A percentile compares a stretch with the other conserved stretches of the same genome.
phyloP scores from a whole-genome alignment of 2,329 filamentous ascomycete species.

The Stagonosporopsis rhizophila region DNA sequence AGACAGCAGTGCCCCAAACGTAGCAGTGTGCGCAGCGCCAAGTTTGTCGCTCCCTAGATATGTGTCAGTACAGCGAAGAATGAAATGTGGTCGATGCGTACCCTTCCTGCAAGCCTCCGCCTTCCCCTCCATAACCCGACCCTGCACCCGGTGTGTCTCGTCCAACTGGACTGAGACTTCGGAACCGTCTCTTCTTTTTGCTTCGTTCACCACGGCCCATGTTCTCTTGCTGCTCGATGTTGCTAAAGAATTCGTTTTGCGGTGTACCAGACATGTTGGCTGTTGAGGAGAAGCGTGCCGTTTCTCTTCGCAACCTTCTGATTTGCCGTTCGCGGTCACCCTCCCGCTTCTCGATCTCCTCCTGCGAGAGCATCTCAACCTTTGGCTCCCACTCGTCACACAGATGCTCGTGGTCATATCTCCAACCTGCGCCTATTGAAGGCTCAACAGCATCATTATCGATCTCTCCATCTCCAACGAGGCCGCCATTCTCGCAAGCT shows the following conservation, averaged over 20 bases:
- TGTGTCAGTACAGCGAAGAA: slow-evolving; percentile 21
- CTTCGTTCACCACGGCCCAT: slow-evolving; percentile 92
- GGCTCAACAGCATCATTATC: slow-evolving; percentile 84
- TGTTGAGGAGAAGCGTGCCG: slow-evolving; percentile 87
- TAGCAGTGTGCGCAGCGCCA: slow-evolving; percentile 92
- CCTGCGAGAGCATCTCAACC: slow-evolving; percentile 74
- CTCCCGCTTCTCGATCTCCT: slow-evolving; percentile 97
- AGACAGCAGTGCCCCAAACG: slow-evolving; percentile 88
- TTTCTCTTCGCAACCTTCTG: slow-evolving; percentile 84
- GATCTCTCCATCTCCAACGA: slow-evolving; percentile 78
- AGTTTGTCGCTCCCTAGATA: slow-evolving; percentile 70
- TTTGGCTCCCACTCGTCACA: slow-evolving; percentile 63
- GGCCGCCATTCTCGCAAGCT: slow-evolving; percentile 86
- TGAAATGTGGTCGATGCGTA: slow-evolving; percentile 30
- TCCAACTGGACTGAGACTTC: slow-evolving; percentile 83
- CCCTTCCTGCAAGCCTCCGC: slow-evolving; percentile 60
- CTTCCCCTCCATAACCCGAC: slow-evolving; percentile 73
- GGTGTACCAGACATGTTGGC: slow-evolving; percentile 79
- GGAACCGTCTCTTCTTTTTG: slow-evolving; percentile 93
- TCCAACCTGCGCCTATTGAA: slow-evolving; percentile 86
- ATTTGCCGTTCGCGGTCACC: slow-evolving; percentile 93
- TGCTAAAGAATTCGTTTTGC: slow-evolving; percentile 66
- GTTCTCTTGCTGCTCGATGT: slow-evolving; percentile 67
- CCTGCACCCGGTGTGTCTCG: slow-evolving; percentile 80
- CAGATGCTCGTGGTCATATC: slow-evolving; percentile 91